These are phyloP conservation scores for Pseudozyma sp. DNA, from an alignment of 1,284 basidiomycete species.

Conservation along the genomic window DNA sequence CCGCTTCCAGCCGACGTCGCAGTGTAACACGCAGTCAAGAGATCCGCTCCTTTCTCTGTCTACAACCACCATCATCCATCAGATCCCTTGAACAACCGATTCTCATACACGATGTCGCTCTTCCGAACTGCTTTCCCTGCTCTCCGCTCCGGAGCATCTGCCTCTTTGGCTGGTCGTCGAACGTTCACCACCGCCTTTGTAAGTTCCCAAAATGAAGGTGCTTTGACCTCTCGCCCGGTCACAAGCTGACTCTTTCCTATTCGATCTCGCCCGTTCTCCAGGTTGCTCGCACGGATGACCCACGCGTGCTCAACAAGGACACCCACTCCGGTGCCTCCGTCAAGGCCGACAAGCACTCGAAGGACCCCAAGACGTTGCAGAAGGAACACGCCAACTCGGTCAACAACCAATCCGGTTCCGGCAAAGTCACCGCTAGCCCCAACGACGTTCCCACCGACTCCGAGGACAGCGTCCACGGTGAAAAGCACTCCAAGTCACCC, in stretches of 20 bases:
- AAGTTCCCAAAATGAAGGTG: conserved; percentile 11
- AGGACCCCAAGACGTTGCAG: conserved; percentile 50
- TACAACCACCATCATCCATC: background rate
- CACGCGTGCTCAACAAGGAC: conserved; percentile 32
- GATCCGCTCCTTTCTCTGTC: background rate
- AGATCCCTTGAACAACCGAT: background rate
- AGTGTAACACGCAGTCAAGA: too few relatives aligned
- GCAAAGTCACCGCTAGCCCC: conserved; percentile 8
- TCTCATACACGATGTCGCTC: conserved; percentile 32
- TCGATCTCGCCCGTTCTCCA: background rate
- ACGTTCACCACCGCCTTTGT: conserved; percentile 30
- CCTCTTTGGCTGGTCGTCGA: conserved; percentile 14
- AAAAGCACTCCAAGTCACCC: conserved; percentile 46
- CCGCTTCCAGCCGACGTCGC: background rate
- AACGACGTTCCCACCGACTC: conserved; percentile 39
- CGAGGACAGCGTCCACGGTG: conserved; percentile 53
- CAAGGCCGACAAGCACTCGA: conserved; percentile 50
- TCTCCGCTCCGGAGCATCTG: conserved; percentile 17
- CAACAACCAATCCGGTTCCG: conserved; percentile 9
- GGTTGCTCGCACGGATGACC: conserved; percentile 43
- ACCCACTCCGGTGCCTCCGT: conserved; percentile 50
- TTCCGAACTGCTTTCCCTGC: conserved; percentile 28
- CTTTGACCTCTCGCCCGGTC: too few relatives aligned
- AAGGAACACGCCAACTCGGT: conserved; percentile 30
- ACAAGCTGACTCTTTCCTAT: background rate